phyloP scores from a whole-genome alignment of 805 yeast genomes.

The Sporopachydermia quercuum region DNA sequence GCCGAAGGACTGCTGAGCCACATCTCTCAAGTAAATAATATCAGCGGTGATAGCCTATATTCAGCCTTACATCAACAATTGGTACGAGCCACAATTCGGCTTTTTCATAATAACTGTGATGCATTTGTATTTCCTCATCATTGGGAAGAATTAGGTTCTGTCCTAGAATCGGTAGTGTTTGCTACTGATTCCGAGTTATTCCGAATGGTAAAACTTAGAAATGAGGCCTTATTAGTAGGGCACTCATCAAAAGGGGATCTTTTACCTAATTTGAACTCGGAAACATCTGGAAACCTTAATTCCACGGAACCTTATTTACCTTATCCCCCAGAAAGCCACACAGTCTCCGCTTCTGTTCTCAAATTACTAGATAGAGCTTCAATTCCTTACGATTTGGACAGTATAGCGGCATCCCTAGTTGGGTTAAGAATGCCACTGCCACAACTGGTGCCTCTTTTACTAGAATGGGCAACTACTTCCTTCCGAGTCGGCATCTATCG shows the following conservation, averaged over 20 bases:
- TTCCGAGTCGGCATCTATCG: constrained; percentile 9
- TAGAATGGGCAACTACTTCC: constrained; percentile 15
- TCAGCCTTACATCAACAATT: constrained; percentile 6
- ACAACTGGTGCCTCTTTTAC: constrained; percentile 9
- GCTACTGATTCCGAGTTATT: constrained; percentile 6
- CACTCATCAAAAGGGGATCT: constrained; percentile 7
- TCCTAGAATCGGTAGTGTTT: constrained; percentile 11
- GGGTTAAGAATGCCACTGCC: constrained; percentile 11
- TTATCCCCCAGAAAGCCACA: not conserved
- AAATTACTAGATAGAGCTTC: not conserved
- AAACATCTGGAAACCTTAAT: not conserved
- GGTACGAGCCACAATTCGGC: constrained; percentile 7
- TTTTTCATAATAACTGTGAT: constrained; percentile 12
- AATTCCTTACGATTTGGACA: not conserved
- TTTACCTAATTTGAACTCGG: not conserved
- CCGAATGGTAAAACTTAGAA: constrained; percentile 10
- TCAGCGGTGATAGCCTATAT: constrained; percentile 21
- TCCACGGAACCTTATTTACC: not conserved
- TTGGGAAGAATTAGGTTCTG: constrained; percentile 15
- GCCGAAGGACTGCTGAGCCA: constrained; percentile 40
- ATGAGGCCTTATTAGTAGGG: constrained; percentile 12
- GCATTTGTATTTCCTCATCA: constrained; percentile 19
- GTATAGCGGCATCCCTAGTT: constrained; percentile 4
- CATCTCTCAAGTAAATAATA: constrained; percentile 28
- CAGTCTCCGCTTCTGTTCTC: not conserved